These are phyloP conservation scores for Salix exigua DNA, from an alignment of 345 rosid species.

Conservation along the genomic window DNA sequence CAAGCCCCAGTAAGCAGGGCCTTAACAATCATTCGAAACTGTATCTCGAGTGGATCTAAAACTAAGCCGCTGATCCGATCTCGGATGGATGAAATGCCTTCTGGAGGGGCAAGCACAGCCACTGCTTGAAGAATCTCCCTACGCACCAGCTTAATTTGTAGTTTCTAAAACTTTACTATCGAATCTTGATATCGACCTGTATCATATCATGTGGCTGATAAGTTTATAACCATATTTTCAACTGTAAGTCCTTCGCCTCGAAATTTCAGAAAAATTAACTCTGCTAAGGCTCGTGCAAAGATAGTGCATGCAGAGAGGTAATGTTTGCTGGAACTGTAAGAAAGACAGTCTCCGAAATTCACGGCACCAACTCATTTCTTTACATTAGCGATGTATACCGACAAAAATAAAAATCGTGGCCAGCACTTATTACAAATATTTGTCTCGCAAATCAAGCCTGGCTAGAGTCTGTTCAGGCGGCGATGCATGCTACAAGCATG, in stretches of 20 bases:
- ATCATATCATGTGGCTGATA: background rate
- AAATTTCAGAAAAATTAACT: background rate
- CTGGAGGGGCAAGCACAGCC: background rate
- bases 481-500: constrained; percentile 2
- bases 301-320: background rate
- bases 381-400: background rate
- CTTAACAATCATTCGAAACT: background rate
- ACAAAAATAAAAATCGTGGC: constrained; percentile 5
- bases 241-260: background rate
- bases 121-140: background rate
- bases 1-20: constrained; percentile 30
- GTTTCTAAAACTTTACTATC: background rate
- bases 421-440: constrained; percentile 6
- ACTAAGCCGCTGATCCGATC: background rate
- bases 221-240: background rate
- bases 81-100: background rate
- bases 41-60: no score
- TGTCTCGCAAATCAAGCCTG: background rate
- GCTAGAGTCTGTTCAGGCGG: constrained; percentile 7
- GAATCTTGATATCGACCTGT: background rate
- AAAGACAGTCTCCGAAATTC: background rate
- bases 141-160: background rate
- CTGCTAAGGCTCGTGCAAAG: background rate
- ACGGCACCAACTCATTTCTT: constrained; percentile 1
- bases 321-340: background rate